These are phyloP conservation scores for Colletotrichum melonis DNA, from an alignment of 2,329 filamentous ascomycete species.

Conservation along the genomic window DNA sequence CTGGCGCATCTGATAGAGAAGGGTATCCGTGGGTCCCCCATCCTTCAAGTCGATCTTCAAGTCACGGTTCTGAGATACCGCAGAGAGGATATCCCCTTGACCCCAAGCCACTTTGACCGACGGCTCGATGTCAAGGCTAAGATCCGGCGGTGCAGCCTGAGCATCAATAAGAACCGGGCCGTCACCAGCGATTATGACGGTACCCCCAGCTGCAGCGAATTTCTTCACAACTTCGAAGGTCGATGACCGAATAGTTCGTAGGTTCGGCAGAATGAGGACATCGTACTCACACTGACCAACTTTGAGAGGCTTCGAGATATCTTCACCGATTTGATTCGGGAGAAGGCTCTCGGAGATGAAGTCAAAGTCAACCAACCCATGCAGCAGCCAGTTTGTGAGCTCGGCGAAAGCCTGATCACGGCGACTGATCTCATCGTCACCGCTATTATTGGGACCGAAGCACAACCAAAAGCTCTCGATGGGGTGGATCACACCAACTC, in stretches of 20 bases:
- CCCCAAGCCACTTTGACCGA: slow-evolving; percentile 1
- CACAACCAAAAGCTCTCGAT: slow-evolving; percentile 48
- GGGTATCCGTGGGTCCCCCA: slow-evolving; percentile 25
- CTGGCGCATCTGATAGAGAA: slow-evolving; percentile 46
- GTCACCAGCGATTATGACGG: slow-evolving; percentile 16
- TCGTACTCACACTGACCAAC: slow-evolving; percentile 46
- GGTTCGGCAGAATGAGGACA: slow-evolving; percentile 43
- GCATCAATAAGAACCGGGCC: slow-evolving; percentile 9
- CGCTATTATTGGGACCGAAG: slow-evolving; percentile 42
- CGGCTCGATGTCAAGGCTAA: neutral
- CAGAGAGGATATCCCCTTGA: neutral
- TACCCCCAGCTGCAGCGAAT: slow-evolving; percentile 37
- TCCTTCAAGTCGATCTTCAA: neutral
- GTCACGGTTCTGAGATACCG: neutral
- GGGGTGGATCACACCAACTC: slow-evolving; percentile 46
- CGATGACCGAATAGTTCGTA: slow-evolving; percentile 45
- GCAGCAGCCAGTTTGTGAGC: slow-evolving; percentile 32
- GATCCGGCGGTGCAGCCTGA: neutral
- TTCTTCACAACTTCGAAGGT: slow-evolving; percentile 40
- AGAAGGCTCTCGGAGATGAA: slow-evolving; percentile 46
- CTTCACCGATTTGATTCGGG: slow-evolving; percentile 36
- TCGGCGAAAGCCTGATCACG: slow-evolving; percentile 42
- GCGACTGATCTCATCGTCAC: slow-evolving; percentile 39
- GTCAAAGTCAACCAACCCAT: slow-evolving; percentile 45
- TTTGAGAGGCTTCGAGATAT: slow-evolving; percentile 27